phyloP scores from a whole-genome alignment of 139 green algal genomes.

The Yamagishiella unicocca region DNA sequence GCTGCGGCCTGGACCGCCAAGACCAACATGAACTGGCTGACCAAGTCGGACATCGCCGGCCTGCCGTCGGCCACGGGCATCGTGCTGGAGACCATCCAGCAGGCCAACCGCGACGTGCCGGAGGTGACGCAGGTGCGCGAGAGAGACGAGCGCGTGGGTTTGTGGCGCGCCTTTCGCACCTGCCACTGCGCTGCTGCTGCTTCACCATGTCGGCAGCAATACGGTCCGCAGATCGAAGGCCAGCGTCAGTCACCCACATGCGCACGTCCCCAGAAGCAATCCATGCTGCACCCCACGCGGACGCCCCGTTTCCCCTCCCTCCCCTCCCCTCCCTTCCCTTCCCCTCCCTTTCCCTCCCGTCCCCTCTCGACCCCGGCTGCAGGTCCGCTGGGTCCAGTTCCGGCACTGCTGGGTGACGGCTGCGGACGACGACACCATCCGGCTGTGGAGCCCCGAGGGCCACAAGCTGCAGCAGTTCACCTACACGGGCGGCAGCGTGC shows the following conservation, averaged over 20 bases:
- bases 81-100: constrained; percentile 68
- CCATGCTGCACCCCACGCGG: too few relatives aligned
- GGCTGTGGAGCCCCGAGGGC: constrained; percentile 69
- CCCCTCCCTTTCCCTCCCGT: too few relatives aligned
- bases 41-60: constrained; percentile 44
- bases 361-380: too few relatives aligned
- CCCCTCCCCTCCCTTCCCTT: too few relatives aligned
- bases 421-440: constrained; percentile 78
- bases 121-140: constrained; percentile 75
- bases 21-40: constrained; percentile 61
- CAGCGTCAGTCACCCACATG: too few relatives aligned
- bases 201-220: too few relatives aligned
- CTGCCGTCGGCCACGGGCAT: constrained; percentile 50
- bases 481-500: constrained; percentile 68
- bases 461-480: constrained; percentile 61
- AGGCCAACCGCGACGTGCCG: constrained; percentile 67
- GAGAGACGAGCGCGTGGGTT: too few relatives aligned
- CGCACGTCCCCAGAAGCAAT: too few relatives aligned
- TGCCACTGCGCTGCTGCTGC: too few relatives aligned
- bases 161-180: too few relatives aligned
- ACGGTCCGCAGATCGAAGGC: too few relatives aligned
- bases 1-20: background rate
- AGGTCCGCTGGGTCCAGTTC: constrained; percentile 76
- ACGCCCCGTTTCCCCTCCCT: too few relatives aligned
- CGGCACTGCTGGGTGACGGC: constrained; percentile 75